phyloP scores from a whole-genome alignment of 73 alveolate species.

The Paramecium sexaurelia region DNA sequence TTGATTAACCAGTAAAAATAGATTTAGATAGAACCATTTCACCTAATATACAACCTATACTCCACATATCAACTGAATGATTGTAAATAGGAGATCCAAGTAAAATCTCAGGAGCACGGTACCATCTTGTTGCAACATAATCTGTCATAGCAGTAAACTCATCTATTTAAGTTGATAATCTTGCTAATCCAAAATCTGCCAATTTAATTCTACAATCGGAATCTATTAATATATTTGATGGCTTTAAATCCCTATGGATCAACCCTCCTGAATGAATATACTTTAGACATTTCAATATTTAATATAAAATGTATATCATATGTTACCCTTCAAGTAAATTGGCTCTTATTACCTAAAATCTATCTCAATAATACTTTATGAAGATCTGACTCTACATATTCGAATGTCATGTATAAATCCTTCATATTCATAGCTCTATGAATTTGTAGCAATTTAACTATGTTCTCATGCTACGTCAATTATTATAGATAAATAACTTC shows the following conservation, averaged over 20 bases:
- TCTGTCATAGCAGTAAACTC: conserved; percentile 77
- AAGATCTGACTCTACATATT: conserved; percentile 84
- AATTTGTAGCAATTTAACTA: conserved; percentile 71
- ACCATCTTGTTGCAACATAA: conserved; percentile 92
- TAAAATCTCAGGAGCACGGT: conserved; percentile 89
- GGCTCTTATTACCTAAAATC: conserved; percentile 73
- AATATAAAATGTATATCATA: conserved; percentile 87
- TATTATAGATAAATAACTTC: conserved; percentile 89
- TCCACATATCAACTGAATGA: conserved; percentile 85
- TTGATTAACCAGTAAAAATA: conserved; percentile 88
- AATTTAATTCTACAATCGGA: conserved; percentile 91
- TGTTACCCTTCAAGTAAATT: conserved; percentile 86
- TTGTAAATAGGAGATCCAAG: conserved; percentile 71
- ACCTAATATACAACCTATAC: conserved; percentile 94
- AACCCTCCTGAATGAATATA: conserved; percentile 94
- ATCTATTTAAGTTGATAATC: conserved; percentile 74
- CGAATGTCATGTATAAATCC: conserved; percentile 75
- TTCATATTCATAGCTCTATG: conserved; percentile 78
- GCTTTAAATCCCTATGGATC: conserved; percentile 94
- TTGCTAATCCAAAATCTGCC: conserved; percentile 94
- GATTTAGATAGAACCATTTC: conserved; percentile 89
- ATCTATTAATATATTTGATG: conserved; percentile 89
- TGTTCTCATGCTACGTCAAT: conserved; percentile 83
- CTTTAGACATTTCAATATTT: conserved; percentile 91
- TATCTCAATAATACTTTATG: conserved; percentile 62